Evolutionary conservation across 306 rosid genomes (phyloP).

Genomic region (Leucaena leucocephala): DNA sequence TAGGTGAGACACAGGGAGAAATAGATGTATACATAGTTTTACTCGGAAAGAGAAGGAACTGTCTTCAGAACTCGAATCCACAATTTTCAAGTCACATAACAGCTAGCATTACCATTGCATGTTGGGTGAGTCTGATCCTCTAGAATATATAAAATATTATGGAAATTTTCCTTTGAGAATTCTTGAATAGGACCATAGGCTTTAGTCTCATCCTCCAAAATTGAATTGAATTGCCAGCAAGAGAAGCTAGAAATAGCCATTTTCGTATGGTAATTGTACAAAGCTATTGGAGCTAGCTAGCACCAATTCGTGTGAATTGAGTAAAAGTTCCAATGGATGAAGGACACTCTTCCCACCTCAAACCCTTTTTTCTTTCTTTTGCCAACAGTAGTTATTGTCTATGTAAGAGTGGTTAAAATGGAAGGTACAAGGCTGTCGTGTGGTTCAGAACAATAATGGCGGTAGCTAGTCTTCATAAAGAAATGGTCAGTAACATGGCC

Average conservation of each 20-base stretch:
- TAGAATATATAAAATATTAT: too few relatives aligned
- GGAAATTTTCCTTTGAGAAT: not conserved
- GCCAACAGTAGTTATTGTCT: not conserved
- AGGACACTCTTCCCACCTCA: not conserved
- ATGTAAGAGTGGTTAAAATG: not conserved
- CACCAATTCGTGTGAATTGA: too few relatives aligned
- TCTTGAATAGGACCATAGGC: not conserved
- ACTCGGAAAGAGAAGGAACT: too few relatives aligned
- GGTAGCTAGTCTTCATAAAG: conserved; percentile 40
- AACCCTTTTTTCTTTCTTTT: not conserved
- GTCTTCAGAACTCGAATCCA: too few relatives aligned
- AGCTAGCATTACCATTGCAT: too few relatives aligned
- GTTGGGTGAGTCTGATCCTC: too few relatives aligned
- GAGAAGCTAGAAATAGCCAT: not conserved
- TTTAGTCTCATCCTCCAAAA: not conserved
- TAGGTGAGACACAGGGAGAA: too few relatives aligned
- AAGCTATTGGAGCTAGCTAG: not conserved
- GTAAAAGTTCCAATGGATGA: not conserved
- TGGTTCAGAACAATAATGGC: conserved; percentile 36
- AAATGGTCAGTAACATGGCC: conserved; percentile 12
- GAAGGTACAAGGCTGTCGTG: conserved; percentile 33
- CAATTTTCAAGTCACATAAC: too few relatives aligned
- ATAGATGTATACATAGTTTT: too few relatives aligned
- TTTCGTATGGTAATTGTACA: not conserved
- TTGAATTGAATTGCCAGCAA: not conserved